Base-by-base conservation (phyloP, 108 stramenopile genomes). In the Nitzschia sp. region DNA sequence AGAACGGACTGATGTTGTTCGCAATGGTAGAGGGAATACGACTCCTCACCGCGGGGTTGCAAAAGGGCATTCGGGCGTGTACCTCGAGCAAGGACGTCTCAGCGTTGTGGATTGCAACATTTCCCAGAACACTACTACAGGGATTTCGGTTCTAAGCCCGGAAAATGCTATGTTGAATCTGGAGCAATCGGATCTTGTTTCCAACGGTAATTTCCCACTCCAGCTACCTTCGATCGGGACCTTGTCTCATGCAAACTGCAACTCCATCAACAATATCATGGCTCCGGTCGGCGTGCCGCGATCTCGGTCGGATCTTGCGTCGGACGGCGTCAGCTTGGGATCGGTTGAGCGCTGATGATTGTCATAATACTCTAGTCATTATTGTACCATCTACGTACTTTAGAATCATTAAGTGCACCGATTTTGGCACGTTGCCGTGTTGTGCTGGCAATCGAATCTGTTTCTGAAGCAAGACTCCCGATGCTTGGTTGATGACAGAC, bases 31-130 rank as follows among this genome's bases (percentile, higher is more conserved):
- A 69, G 92, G 92, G 1, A 88, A 87, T 59, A 54, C 59, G 16
- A 52, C 52, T 3, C 44, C 58, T 61, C 78, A 77, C 27, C 71
- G 85, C n/a, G 89, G 89, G 5, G 83, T 93, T 54, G 80, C 80
- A 9, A 68, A 85, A 27, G 89, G 89, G 8, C 92, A 93, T 53
- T 90, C 89, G 13, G 72, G 92, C 23, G 59, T 93, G 2, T 93
- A 89, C 52, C 59, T 93, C 45, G 92, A 93, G 72, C 89, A 93
- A 60, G 92, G 92, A 21, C 45, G 65, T 13, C 89, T 87, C n/a
- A 53, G 45, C 8, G 71, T 93, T 68, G 28, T 29, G 1, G 80
- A 90, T 68, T 90, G 83, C 71, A 93, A 89, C 58, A 85, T 93
- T 44, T 85, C 85, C 41, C 60, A 71, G 25, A 93, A 93, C 61